Evolutionary conservation across 169 alveolate genomes (phyloP), one percentile per base, ranked within the genome.

Genomic region (Plasmodium adleri): DNA sequence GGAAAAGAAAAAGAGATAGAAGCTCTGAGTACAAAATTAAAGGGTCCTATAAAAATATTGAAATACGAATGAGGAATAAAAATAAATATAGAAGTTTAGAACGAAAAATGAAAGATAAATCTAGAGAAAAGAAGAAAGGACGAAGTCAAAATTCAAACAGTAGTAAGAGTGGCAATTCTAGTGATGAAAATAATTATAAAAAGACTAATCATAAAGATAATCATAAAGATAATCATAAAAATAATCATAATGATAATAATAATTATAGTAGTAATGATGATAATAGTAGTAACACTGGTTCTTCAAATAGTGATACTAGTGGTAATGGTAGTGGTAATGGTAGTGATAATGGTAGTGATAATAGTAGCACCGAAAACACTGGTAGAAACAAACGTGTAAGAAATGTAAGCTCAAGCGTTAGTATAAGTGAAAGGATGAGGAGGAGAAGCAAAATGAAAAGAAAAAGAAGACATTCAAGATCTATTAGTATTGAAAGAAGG

Each of bases 31-130:
- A 66, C 28, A 78, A 70, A 66, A 26, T 78, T 47, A 64, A 39
- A n/a, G 78, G 72, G 12, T 1, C 75, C 12, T 70, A 66, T 66
- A 50, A 49, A 7, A 50, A 78, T 78, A 71, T 78, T 1, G 89
- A 78, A 49, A 59, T 78, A 20, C 72, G 89, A n/a, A 66, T 64
- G 71, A 64, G 52, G 54, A 70, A 76, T 43, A 66, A 71, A 24
- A 32, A 78, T 45, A 64, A 70, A 15, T 39, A 47, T 63, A 66
- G 45, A 56, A 63, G 88, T 32, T 56, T 1, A 20, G 66, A 45
- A n/a, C 24, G 47, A 45, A 64, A 75, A 17, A 66, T 50, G 32
- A 66, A 70, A n/a, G 78, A 70, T n/a, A 17, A 43, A 58, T 17
- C 15, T 24, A 72, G 67, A 24, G 83, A 73, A 26, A 63, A 43